Evolutionary conservation across 805 yeast genomes (phyloP).

Genomic region (Lachancea dasiensis): DNA sequence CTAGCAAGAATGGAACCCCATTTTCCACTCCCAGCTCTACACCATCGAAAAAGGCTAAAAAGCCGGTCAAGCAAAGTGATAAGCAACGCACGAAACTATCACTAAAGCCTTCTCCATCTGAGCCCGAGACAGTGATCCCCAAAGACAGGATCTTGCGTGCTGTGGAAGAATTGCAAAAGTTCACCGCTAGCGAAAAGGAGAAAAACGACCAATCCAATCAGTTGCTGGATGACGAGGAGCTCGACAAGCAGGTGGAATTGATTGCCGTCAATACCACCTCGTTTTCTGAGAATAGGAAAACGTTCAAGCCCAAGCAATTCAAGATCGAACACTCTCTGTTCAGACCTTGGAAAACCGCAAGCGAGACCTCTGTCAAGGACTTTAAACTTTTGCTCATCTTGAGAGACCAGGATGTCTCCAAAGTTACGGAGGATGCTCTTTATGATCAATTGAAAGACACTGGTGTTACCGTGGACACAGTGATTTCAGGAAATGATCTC

Average conservation of each 20-base stretch:
- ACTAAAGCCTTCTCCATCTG: slow-evolving; percentile 9
- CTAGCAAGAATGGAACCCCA: slow-evolving; percentile 11
- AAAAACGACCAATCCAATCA: slow-evolving; percentile 29
- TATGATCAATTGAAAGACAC: slow-evolving; percentile 54
- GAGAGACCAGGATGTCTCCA: slow-evolving; percentile 36
- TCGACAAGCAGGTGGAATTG: slow-evolving; percentile 44
- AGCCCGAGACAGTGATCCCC: slow-evolving; percentile 21
- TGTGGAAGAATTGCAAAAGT: slow-evolving; percentile 60
- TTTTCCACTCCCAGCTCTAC: slow-evolving; percentile 14
- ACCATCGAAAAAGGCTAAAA: slow-evolving; percentile 18
- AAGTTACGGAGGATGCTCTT: slow-evolving; percentile 44
- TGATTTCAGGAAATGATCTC: slow-evolving; percentile 67
- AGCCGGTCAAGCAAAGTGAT: slow-evolving; percentile 9
- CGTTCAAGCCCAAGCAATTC: slow-evolving; percentile 50
- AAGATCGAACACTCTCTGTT: slow-evolving; percentile 33
- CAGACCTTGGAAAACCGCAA: slow-evolving; percentile 26
- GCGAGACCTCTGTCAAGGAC: slow-evolving; percentile 30
- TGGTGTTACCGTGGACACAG: slow-evolving; percentile 35
- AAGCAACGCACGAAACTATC: slow-evolving; percentile 1
- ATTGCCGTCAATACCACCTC: slow-evolving; percentile 62
- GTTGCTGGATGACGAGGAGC: slow-evolving; percentile 51
- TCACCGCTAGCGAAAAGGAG: slow-evolving; percentile 36
- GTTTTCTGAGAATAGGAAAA: slow-evolving; percentile 46
- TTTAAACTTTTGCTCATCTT: slow-evolving; percentile 35
- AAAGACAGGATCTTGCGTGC: slow-evolving; percentile 42